These are phyloP conservation scores for Sarocladiaceae sp. DNA, from an alignment of 2,329 filamentous ascomycete species.

Conservation along the genomic window DNA sequence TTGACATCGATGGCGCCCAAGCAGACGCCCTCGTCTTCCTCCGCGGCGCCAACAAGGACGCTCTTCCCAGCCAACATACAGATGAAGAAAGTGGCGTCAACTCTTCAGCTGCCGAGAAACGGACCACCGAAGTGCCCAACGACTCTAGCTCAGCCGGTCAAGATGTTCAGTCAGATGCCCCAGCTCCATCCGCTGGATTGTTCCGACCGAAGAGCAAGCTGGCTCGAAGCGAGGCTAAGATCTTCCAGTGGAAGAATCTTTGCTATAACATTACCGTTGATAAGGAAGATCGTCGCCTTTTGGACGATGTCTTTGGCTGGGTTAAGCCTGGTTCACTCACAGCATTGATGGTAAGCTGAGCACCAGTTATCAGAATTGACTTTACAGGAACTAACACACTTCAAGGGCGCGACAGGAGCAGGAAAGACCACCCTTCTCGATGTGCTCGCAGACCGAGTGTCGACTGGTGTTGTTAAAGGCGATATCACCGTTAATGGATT, in stretches of 20 bases:
- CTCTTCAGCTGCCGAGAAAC: neutral
- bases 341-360: conserved; percentile 65
- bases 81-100: neutral
- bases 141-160: neutral
- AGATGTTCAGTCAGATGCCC: neutral
- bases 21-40: conserved; percentile 66
- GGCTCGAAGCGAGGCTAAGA: conserved; percentile 40
- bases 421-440: conserved; percentile 14
- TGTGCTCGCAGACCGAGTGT: conserved; percentile 11
- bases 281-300: conserved; percentile 64
- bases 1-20: conserved; percentile 65
- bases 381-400: neutral
- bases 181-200: neutral
- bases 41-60: neutral
- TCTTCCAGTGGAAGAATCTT: conserved; percentile 78
- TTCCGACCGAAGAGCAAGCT: conserved; percentile 2
- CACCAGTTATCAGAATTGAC: neutral
- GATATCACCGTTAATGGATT: conserved; percentile 13
- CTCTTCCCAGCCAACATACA: conserved; percentile 35
- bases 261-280: conserved; percentile 73
- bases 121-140: neutral
- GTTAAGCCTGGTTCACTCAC: conserved; percentile 85
- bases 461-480: conserved; percentile 12
- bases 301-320: conserved; percentile 83
- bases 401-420: conserved; percentile 30